Percentiles rank a stretch among this genome's conserved stretches.
phyloP scores from a whole-genome alignment of 768 basidiomycete genomes.

The Trametes cinnabarina region DNA sequence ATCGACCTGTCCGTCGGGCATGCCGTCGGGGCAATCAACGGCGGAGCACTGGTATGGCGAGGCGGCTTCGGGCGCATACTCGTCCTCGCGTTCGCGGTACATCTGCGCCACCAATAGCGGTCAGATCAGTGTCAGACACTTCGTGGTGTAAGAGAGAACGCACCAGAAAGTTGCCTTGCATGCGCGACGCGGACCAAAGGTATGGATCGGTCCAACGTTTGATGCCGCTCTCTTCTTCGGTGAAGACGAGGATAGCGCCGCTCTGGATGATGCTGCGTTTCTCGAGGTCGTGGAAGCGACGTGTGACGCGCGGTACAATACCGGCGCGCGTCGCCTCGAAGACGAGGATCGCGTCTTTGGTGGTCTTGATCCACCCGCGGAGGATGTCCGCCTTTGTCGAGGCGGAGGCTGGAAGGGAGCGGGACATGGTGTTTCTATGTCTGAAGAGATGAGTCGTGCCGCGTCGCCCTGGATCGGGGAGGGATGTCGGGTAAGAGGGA shows the following conservation, averaged over 20 bases:
- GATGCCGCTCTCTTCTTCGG: constrained; percentile 24
- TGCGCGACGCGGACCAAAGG: constrained; percentile 21
- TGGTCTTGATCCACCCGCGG: constrained; percentile 23
- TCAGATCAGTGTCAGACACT: not conserved
- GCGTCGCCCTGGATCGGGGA: constrained; percentile 4
- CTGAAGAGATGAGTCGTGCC: not conserved
- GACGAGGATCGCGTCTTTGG: constrained; percentile 21
- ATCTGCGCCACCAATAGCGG: constrained; percentile 8
- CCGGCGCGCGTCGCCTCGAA: constrained; percentile 21
- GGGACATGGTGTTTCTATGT: constrained; percentile 3
- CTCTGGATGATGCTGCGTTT: constrained; percentile 19
- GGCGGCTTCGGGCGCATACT: not conserved
- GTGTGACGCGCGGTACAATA: constrained; percentile 21
- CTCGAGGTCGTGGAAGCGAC: constrained; percentile 23
- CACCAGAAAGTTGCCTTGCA: constrained; percentile 23
- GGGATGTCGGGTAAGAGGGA: constrained; percentile 5
- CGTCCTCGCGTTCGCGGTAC: constrained; percentile 21
- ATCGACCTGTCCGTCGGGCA: not conserved
- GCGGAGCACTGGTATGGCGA: constrained; percentile 18
- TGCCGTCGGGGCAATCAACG: not conserved
- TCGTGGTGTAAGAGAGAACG: not conserved
- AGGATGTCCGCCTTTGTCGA: constrained; percentile 14
- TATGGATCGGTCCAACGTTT: constrained; percentile 24
- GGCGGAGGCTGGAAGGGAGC: constrained; percentile 2
- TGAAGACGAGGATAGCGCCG: constrained; percentile 23